Evolutionary conservation across 441 rosid genomes (phyloP).

Genomic region (Raphanus hybrid): DNA sequence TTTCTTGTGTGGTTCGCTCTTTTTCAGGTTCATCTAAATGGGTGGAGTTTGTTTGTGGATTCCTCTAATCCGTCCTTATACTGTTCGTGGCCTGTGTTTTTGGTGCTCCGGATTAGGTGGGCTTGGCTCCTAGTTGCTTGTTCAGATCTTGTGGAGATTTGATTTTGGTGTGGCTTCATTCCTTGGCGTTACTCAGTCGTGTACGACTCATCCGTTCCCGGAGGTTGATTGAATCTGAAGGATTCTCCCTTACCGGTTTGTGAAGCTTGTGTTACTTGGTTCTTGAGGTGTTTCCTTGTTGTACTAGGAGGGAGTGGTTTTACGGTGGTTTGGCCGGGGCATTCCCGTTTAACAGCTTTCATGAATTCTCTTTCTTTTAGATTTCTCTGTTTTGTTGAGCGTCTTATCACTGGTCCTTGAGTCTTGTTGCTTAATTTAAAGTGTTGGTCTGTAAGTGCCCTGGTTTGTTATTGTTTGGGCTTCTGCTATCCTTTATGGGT

Average conservation of each 20-base stretch:
- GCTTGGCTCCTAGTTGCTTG: not conserved
- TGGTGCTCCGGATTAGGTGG: not conserved
- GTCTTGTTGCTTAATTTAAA: not conserved
- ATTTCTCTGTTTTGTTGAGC: not conserved
- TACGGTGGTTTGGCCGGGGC: not conserved
- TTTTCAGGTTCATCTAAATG: not conserved
- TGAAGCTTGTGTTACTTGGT: slow-evolving; percentile 1
- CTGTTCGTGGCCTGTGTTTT: not conserved
- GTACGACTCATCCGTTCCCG: not conserved
- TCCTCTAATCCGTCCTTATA: not conserved
- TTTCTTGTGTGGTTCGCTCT: not conserved
- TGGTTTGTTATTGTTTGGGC: not conserved
- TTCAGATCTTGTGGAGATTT: not conserved
- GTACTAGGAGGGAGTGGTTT: not conserved
- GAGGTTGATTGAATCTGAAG: not conserved
- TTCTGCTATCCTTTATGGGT: not conserved
- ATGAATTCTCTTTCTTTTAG: not conserved
- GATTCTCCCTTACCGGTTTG: not conserved
- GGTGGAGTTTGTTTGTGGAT: not conserved
- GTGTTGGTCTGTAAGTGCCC: not conserved
- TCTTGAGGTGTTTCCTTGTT: not conserved
- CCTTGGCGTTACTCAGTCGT: not conserved
- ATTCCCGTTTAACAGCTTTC: not conserved
- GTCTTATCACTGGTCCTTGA: not conserved
- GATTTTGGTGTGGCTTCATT: not conserved